phyloP scores from a whole-genome alignment of 1,284 basidiomycete species.

The Afroboletus lepidellus region DNA sequence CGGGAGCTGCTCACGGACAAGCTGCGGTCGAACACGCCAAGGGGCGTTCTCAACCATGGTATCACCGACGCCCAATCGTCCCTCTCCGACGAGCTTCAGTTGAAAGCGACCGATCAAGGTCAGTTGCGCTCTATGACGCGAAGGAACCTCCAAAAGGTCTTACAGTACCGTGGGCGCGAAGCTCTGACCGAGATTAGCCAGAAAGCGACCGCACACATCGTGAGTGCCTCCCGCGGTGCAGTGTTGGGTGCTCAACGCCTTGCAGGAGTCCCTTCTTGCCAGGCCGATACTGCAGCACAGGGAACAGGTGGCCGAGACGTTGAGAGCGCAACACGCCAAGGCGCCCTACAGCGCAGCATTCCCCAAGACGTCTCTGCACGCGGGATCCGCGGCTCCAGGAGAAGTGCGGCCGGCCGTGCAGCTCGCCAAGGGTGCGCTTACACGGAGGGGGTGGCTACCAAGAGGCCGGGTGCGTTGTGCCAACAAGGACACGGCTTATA shows the following conservation, averaged over 20 bases:
- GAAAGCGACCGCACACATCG: conserved; percentile 50
- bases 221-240: conserved; percentile 31
- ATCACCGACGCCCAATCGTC: conserved; percentile 45
- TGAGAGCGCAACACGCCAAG: conserved; percentile 36
- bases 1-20: conserved; percentile 68
- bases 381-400: conserved; percentile 49
- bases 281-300: conserved; percentile 40
- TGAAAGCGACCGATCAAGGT: conserved; percentile 40
- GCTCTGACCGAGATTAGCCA: conserved; percentile 43
- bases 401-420: conserved; percentile 49
- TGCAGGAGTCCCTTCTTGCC: conserved; percentile 53
- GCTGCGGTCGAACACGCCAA: conserved; percentile 44
- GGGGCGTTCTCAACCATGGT: conserved; percentile 50
- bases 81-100: conserved; percentile 46
- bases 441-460: conserved; percentile 32
- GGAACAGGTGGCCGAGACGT: conserved; percentile 24
- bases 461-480: conserved; percentile 19
- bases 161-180: conserved; percentile 51
- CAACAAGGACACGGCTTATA: conserved; percentile 18
- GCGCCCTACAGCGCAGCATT: conserved; percentile 24
- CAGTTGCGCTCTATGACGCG: conserved; percentile 59
- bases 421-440: conserved; percentile 47
- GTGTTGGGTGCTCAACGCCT: conserved; percentile 8
- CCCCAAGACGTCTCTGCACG: conserved; percentile 36
- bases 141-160: conserved; percentile 68